Base-by-base conservation (phyloP, 1,284 basidiomycete species). In the Ganoderma meredithae region DNA sequence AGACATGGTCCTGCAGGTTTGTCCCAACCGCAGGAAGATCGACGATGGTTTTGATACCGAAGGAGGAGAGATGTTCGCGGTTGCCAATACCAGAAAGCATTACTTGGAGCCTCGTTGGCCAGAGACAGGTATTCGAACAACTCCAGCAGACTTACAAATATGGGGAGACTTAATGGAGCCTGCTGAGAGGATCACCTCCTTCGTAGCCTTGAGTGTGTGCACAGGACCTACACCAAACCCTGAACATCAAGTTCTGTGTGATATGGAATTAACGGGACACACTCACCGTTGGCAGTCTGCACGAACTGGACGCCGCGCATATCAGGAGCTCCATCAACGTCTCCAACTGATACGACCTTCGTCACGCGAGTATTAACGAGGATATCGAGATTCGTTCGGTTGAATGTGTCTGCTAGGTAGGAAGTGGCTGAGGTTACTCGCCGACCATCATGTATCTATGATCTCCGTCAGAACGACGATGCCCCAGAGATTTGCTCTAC, bases 321-420 rank as follows among this genome's bases (percentile, higher is more conserved):
- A 67, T 60, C 33, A 71, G 74, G 10, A 56, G 65, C 36, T 60
- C 67, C 27, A 17, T 56, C 69, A 3, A 25, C n/a, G 5, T 27
- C n/a, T 17, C 60, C 67, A 10, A 62, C 60, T 7, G 62, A 31
- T 1, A 56, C 15, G 9, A 68, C 65, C 53, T 78, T 78, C 9
- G 78, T 80, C 4, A 81, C 84, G 41, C 79, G 80, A 1, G 82
- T 78, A 58, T 82, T 78, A 25, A 84, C 67, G 1, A 84, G 70
- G 33, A 86, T 76, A 58, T 82, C 78, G 5, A 85, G 68, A 67
- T 85, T 85, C 4, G 77, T 72, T 17, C 82, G 71, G 44, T 70
- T 70, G 12, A 79, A 71, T 7, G 72, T 69, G n/a, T 79, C 76
- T 0, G 72, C 71, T 12, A 85, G 69, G 60, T 78, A 78, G 17